Evolutionary conservation across 352 stramenopile species (phyloP).

Genomic region (Phytophthora cajani): DNA sequence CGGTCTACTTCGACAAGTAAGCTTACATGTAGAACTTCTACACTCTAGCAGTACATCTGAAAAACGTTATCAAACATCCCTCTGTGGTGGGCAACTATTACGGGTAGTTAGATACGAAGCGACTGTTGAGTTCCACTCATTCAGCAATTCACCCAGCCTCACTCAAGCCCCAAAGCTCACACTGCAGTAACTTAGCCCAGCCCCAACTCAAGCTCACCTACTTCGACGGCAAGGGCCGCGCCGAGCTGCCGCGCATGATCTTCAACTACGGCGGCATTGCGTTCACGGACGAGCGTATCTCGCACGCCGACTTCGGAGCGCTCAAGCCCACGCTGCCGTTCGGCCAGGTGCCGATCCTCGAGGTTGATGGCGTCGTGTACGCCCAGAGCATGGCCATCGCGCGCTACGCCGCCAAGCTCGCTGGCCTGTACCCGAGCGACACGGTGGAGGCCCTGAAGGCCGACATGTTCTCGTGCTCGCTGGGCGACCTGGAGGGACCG

Average conservation of each 20-base stretch:
- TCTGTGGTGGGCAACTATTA: no score
- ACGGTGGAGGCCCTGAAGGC: slow-evolving; percentile 32
- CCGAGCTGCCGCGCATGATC: slow-evolving; percentile 57
- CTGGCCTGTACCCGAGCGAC: slow-evolving; percentile 41
- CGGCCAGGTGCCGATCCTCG: slow-evolving; percentile 46
- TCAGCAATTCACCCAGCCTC: neutral
- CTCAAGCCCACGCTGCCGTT: slow-evolving; percentile 51
- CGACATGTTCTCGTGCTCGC: slow-evolving; percentile 39
- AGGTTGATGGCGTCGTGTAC: slow-evolving; percentile 43
- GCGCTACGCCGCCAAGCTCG: slow-evolving; percentile 52
- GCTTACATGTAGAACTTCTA: no score
- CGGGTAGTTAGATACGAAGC: no score
- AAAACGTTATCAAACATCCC: no score
- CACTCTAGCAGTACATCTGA: no score
- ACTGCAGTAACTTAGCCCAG: no score
- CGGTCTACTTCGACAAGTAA: no score
- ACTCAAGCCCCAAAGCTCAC: no score
- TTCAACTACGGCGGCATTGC: slow-evolving; percentile 29
- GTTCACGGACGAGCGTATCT: slow-evolving; percentile 47
- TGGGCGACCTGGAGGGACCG: slow-evolving; percentile 21
- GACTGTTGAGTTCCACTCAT: neutral
- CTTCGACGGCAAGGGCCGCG: slow-evolving; percentile 56
- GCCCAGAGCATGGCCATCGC: slow-evolving; percentile 51
- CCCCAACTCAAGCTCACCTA: slow-evolving; percentile 77
- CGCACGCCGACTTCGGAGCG: slow-evolving; percentile 31